phyloP scores from a whole-genome alignment of 2,329 filamentous ascomycete genomes.

The Ophiostoma australiae region DNA sequence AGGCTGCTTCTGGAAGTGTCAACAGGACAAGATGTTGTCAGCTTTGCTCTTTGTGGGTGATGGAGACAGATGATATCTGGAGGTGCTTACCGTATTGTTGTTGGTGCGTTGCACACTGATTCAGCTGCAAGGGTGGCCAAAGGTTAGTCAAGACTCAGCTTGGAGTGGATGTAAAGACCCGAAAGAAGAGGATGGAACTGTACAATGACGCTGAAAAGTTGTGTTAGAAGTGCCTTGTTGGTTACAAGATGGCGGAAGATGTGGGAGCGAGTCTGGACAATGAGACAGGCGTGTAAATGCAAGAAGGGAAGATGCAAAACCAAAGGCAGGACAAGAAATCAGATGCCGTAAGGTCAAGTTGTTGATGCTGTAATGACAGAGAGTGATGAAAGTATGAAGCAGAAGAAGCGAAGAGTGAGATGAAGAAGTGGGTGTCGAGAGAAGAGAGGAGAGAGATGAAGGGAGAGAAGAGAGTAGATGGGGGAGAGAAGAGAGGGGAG shows the following conservation, averaged over 20 bases:
- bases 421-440: not conserved
- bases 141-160: not conserved
- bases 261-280: not conserved
- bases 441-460: not conserved
- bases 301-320: constrained; percentile 24
- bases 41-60: not conserved
- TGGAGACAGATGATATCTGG: not conserved
- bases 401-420: constrained; percentile 20
- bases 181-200: not conserved
- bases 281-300: constrained; percentile 17
- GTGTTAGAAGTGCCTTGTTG: not conserved
- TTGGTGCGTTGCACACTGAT: not conserved
- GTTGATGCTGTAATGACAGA: constrained; percentile 28
- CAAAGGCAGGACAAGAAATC: constrained; percentile 13
- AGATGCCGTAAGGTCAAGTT: constrained; percentile 19
- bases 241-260: constrained; percentile 12
- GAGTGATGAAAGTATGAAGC: constrained; percentile 20
- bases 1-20: not conserved
- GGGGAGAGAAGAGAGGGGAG: too few relatives aligned
- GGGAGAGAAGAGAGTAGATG: not conserved
- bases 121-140: not conserved
- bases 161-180: not conserved
- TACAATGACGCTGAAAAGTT: not conserved
- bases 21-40: not conserved
- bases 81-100: not conserved